Conservation (phyloP, 495 filamentous ascomycete genomes). For the Penicillium diatomitis region DNA sequence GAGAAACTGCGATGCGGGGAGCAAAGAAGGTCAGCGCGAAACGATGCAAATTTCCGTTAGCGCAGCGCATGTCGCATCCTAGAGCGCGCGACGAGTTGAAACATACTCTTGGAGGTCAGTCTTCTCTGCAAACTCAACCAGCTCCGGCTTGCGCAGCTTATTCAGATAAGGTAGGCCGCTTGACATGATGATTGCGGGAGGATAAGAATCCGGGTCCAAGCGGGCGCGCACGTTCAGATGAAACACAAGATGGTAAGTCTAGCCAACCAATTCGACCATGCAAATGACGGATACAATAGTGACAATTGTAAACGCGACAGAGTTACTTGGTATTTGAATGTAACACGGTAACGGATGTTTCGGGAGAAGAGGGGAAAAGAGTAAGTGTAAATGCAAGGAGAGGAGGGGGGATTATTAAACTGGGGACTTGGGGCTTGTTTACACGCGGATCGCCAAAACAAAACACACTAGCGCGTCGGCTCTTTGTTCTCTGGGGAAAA, state of each 20-base stretch:
- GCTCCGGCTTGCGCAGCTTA: slow-evolving; percentile 74
- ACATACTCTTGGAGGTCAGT: slow-evolving; percentile 67
- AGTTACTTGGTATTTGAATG: neutral
- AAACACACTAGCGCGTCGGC: slow-evolving; percentile 23
- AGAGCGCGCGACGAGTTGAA: slow-evolving; percentile 4
- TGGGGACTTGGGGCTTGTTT: slow-evolving; percentile 17
- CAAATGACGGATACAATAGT: slow-evolving; percentile 9
- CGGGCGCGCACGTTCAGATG: slow-evolving; percentile 4
- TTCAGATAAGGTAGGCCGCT: slow-evolving; percentile 60
- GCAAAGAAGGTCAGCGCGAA: slow-evolving; percentile 7
- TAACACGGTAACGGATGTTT: neutral
- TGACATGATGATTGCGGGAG: slow-evolving; percentile 40
- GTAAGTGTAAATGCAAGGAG: slow-evolving; percentile 14
- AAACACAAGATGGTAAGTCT: neutral
- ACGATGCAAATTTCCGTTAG: neutral
- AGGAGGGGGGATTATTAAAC: slow-evolving; percentile 9
- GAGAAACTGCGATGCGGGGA: slow-evolving; percentile 48
- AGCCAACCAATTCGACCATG: slow-evolving; percentile 7
- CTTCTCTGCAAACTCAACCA: slow-evolving; percentile 62
- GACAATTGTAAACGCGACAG: neutral
- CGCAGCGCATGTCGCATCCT: neutral
- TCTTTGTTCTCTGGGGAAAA: neutral
- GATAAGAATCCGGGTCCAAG: slow-evolving; percentile 1
- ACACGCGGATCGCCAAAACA: slow-evolving; percentile 27
- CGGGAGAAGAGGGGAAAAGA: slow-evolving; percentile 1